phyloP scores from a whole-genome alignment of 2,329 filamentous ascomycete species.

The Trichoderma asperellum region DNA sequence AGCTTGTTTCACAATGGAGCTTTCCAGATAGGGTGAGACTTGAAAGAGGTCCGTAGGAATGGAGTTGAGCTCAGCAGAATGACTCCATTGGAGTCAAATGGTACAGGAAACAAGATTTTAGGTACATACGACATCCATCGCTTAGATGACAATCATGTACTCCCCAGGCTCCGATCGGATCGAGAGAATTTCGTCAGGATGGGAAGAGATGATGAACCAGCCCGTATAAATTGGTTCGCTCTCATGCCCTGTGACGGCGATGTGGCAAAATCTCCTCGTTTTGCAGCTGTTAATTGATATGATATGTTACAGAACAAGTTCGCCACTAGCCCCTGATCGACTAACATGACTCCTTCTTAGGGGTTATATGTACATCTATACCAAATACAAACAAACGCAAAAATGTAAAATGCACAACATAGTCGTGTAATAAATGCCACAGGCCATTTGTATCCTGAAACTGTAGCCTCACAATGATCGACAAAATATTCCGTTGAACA shows the following conservation, averaged over 20 bases:
- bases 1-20: too few species aligned
- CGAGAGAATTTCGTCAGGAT: background rate
- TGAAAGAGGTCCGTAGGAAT: background rate
- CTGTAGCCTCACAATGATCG: background rate
- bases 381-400: background rate
- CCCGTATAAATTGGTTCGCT: background rate
- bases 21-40: background rate
- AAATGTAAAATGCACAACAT: background rate
- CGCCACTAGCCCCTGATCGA: slow-evolving; percentile 14
- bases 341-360: background rate
- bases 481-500: slow-evolving; percentile 29
- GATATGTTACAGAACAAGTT: background rate
- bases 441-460: background rate
- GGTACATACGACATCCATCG: background rate
- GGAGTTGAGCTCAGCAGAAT: background rate
- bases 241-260: slow-evolving; percentile 6
- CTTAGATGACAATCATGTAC: background rate
- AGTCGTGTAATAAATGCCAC: background rate
- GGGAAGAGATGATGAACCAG: background rate
- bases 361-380: background rate
- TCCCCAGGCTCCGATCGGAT: background rate
- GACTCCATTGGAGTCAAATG: background rate
- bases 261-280: slow-evolving; percentile 3
- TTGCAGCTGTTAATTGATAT: background rate
- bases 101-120: background rate